Conservation (phyloP, 78 protist genomes). For the Dictyostelium citrinum region DNA sequence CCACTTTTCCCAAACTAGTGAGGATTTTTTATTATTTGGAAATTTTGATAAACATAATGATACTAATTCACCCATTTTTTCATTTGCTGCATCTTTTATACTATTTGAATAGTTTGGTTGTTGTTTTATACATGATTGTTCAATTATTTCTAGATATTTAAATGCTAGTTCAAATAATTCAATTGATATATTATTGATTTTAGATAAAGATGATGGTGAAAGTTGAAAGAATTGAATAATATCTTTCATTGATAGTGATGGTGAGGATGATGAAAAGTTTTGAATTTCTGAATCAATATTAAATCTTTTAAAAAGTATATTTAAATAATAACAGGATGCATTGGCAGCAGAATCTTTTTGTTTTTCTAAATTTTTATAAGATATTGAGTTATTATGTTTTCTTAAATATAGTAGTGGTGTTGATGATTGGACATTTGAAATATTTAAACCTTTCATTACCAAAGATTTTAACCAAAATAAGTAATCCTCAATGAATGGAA, state of each 20-base stretch:
- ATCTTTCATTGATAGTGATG: background rate
- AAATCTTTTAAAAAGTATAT: background rate
- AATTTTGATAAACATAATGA: background rate
- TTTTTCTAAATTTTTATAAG: background rate
- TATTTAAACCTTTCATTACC: background rate
- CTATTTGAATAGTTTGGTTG: background rate
- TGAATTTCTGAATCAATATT: background rate
- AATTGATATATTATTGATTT: background rate
- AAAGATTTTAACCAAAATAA: conserved; percentile 32
- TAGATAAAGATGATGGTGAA: background rate
- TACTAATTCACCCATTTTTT: conserved; percentile 44
- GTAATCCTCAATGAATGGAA: conserved; percentile 50
- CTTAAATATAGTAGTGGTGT: conserved; percentile 4
- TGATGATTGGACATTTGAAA: background rate
- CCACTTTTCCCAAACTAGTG: conserved; percentile 32
- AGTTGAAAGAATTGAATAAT: background rate
- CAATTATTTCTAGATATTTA: background rate
- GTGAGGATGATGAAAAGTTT: background rate
- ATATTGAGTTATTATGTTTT: conserved; percentile 19
- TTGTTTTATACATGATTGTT: background rate
- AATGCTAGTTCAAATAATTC: background rate
- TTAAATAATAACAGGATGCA: background rate
- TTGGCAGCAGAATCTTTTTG: conserved; percentile 1
- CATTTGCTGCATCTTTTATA: conserved; percentile 34
- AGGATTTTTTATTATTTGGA: background rate